Base-by-base conservation (phyloP, 768 basidiomycete species). In the Kwoniella bestiolae region DNA sequence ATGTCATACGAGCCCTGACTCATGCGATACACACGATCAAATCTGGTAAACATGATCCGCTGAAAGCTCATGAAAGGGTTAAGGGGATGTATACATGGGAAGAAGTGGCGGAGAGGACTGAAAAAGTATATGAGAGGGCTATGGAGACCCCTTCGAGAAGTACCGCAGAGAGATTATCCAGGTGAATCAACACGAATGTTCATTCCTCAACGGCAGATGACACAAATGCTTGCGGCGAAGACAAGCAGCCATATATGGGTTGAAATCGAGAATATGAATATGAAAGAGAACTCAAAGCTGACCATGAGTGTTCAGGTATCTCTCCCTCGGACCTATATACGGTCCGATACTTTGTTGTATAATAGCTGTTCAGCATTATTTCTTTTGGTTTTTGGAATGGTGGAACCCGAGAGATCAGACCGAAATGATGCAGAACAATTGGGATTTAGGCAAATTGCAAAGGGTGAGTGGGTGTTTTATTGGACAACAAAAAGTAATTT, bases 301-400 rank as follows among this genome's bases (percentile, higher is more conserved):
- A 53, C n/a, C 58, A 11, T 16, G 35, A 21, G 7, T 23, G 34
- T 9, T 28, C 28, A 95, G 91, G 34, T 87, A 91, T 85, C 84
- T 78, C 9, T 65, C 85, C 55, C 83, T 91, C 7, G 96, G 91
- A 0, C 86, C 85, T 0, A 88, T 92, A 50, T 91, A 88, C 8
- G 96, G 96, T 0, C 87, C 87, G 1, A 96, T 98, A 47, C 90
- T 92, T 73, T 88, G 90, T 8, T 87, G 89, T 69, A 97, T 98
- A 44, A 82, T 96, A 45, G 84, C 94, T 29, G 91, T 98, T 1
- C 90, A 94, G 72, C 92, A 92, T 76, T 79, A 95, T 7, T 95
- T 96, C 81, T 93, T 92, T 78, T 74, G 88, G 70, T 83, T 91
- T 53, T 83, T 99, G 3, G 92, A 96, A 73, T 70, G 56, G 63